Base-by-base conservation (phyloP, 805 yeast genomes). In the Teunomyces barrocoloradensis region DNA sequence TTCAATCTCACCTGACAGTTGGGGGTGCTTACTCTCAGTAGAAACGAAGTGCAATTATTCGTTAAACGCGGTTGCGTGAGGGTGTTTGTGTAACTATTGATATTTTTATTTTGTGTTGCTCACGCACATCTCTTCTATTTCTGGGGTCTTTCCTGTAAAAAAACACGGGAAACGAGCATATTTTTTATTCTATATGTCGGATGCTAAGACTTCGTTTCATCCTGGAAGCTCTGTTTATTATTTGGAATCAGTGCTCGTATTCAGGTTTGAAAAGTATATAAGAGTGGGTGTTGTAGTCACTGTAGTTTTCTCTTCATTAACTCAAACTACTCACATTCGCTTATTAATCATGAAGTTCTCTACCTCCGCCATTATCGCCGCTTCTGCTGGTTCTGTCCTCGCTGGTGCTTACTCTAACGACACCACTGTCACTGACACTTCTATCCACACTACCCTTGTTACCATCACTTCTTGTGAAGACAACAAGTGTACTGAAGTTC, bases 341-440 rank as follows among this genome's bases (percentile, higher is more conserved):
- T 51, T 29, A 38, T 32, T 47, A 30, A 50, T 45, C 59, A 68
- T 68, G 74, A 67, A 67, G 60, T 68, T 65, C 59, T 59, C 71
- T 49, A 48, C 71, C 49, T 65, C 60, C 50, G 60, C 60, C 54
- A 48, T 59, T 35, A 20, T 59, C 44, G 46, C 56, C 43, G 47
- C 54, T 23, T 35, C 56, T 39, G 57, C 52, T 37, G 37, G 43
- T 44, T 57, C 60, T 47, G 66, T 66, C 49, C 57, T 50, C 52
- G 56, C 64, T 47, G 68, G 62, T 53, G 63, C 57, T 44, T 63
- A 55, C 65, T 44, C 61, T 40, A 66, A 63, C 61, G 56, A 21
- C 27, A 46, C 53, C 41, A 36, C 69, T 37, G 54, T 18, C 28
- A 50, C 53, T 36, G 49, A 10, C 30, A 41, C 57, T 29, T 45